Base-by-base conservation (phyloP, 2,329 filamentous ascomycete genomes). In the Aspergillus persii region DNA sequence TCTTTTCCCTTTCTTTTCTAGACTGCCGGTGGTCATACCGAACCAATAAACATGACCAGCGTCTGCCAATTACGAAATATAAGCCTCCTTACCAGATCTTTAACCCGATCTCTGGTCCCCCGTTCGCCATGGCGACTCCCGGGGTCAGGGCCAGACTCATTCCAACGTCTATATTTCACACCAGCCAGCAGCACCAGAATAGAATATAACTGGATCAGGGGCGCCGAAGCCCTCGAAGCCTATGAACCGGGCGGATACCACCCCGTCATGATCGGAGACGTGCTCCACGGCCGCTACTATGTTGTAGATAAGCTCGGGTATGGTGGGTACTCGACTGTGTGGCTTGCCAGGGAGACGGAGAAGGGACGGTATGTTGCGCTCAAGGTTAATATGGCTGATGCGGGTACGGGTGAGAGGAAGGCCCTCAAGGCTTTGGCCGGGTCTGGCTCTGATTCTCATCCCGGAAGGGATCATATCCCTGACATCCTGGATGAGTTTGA, bases 251-350 rank as follows among this genome's bases (percentile, higher is more conserved):
- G 73, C 0, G 71, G 69, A 0, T 76, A 74, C 61, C 72, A 76
- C 63, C 73, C 74, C 1, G 57, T 76, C 3, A 69, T 69, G 65
- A 65, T 76, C 27, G 69, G 70, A 2, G 69, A 75, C 11, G 36
- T 70, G 4, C 62, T 75, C 1, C 60, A 72, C 36, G 61, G 64
- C 23, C 58, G 74, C 44, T 80, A 80, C 56, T 69, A 64, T 5
- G 69, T 80, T 47, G 68, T 74, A 1, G 75, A 77, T 18, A 80
- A 80, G 61, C 67, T 80, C 5, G 77, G 76, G 0, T 77, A 70
- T 65, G 77, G 78, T 7, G 69, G 69, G 4, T 77, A 72, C 61
- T 79, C 77, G 3, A 79, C 75, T 0, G 71, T 79, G 49, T 81
- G 75, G 76, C 64, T 79, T 55, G 75, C 76, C 7, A 70, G 62